Evolutionary conservation across 441 rosid species (phyloP), one percentile per base, ranked within the genome.

Genomic region (Arabidopsis hybrid): DNA sequence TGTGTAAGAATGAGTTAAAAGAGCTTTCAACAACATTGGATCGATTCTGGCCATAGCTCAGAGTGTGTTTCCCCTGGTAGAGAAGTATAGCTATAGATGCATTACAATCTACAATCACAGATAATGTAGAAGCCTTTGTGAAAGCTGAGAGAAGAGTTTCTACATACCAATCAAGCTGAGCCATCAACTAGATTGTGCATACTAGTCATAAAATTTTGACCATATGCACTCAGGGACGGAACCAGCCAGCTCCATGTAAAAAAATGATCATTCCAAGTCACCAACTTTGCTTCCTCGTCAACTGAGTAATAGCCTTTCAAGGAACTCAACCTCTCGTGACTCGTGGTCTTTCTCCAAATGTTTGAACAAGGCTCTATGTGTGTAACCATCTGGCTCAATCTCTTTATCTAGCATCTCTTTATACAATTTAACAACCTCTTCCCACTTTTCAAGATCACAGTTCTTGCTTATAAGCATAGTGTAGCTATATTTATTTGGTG

Each of bases 401-500:
- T 78, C 82, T 80, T 76, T 85, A 67, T 80, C 86, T 52, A 91
- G 78, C 95, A 91, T 89, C 77, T 91, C 81, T 68, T 77, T 78
- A 77, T 88, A 89, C 80, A 91, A 80, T 79, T 82, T 83, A 58
- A 89, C 77, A 49, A 88, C 89, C 77, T 82, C 90, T 74, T 83
- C 78, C 91, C 89, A 86, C 47, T 85, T 73, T 2, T 85, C 87
- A 4, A 60, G 69, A 51, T 87, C 73, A 65, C 83, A 80, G 79
- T 83, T 73, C 77, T 72, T 85, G 82, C 76, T 83, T 74, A 89
- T 87, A 63, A 91, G 83, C 75, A 91, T 89, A 29, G 97, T 89
- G 82, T 86, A 91, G 77, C 84, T 89, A 83, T 84, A 85, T 82
- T 80, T 84, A 61, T 89, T 89, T 72, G 95, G 89, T 63, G 68